phyloP scores from a whole-genome alignment of 768 basidiomycete species.

The Phaeotremella skinneri region DNA sequence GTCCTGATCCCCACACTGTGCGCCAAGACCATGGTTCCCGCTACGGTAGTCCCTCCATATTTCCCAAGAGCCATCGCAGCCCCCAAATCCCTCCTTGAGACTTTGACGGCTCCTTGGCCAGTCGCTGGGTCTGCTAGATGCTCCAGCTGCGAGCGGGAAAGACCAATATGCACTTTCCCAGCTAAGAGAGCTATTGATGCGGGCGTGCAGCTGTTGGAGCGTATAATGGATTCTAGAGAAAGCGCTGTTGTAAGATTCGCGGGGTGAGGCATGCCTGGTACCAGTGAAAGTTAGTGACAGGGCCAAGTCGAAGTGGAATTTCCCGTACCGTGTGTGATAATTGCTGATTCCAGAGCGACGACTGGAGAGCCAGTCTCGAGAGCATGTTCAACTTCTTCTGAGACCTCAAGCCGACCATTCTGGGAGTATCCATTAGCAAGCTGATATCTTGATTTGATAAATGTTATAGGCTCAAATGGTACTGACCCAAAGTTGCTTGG shows the following conservation, averaged over 20 bases:
- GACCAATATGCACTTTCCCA: constrained; percentile 83
- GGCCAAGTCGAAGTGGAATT: background rate
- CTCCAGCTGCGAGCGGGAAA: constrained; percentile 65
- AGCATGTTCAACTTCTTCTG: constrained; percentile 73
- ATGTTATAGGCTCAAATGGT: too few species aligned
- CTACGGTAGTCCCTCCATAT: constrained; percentile 69
- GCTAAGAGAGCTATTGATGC: constrained; percentile 84
- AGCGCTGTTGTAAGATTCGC: constrained; percentile 68
- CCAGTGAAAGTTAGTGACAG: background rate
- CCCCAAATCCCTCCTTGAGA: constrained; percentile 44
- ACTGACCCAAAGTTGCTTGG: constrained; percentile 19
- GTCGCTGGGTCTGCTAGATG: constrained; percentile 61
- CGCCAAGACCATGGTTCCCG: constrained; percentile 55
- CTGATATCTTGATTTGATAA: background rate
- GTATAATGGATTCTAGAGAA: constrained; percentile 70
- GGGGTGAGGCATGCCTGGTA: constrained; percentile 70
- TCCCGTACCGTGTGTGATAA: constrained; percentile 73
- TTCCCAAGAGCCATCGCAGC: constrained; percentile 30
- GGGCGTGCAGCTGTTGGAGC: constrained; percentile 73
- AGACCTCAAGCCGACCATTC: constrained; percentile 36
- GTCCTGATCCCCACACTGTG: constrained; percentile 82
- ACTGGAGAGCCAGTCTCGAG: constrained; percentile 64
- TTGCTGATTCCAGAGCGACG: constrained; percentile 86
- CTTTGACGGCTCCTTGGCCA: constrained; percentile 33
- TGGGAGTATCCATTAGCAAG: constrained; percentile 10